These are phyloP conservation scores for Brassica carinata DNA, from an alignment of 345 rosid species.

Conservation along the genomic window DNA sequence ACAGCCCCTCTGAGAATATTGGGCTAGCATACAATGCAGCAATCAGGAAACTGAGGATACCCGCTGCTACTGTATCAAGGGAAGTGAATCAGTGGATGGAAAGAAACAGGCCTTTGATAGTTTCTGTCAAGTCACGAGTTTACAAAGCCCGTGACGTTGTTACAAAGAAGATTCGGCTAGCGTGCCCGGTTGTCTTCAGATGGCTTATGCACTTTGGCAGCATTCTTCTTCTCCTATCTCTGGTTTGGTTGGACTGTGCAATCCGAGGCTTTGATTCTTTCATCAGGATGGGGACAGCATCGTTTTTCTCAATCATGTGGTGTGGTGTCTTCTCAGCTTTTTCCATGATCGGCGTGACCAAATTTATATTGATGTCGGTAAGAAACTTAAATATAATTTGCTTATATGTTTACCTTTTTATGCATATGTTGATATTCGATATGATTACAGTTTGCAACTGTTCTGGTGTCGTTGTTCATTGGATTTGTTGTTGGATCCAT, in stretches of 20 bases:
- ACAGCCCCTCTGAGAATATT: slow-evolving; percentile 49
- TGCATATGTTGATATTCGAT: slow-evolving; percentile 5
- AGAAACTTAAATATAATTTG: slow-evolving; percentile 35
- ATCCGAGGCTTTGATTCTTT: slow-evolving; percentile 87
- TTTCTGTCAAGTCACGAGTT: slow-evolving; percentile 41
- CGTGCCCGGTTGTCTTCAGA: slow-evolving; percentile 62
- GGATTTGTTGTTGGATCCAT: slow-evolving; percentile 69
- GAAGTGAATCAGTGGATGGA: slow-evolving; percentile 59
- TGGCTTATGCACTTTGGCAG: slow-evolving; percentile 73
- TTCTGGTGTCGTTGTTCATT: slow-evolving; percentile 58
- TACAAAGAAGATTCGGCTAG: slow-evolving; percentile 51
- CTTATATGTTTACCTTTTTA: slow-evolving; percentile 6
- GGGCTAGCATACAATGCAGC: slow-evolving; percentile 49
- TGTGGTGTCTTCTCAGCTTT: slow-evolving; percentile 79
- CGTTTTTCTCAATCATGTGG: slow-evolving; percentile 85
- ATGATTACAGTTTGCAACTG: slow-evolving; percentile 59
- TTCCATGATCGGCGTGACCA: slow-evolving; percentile 76
- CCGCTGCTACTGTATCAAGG: slow-evolving; percentile 42
- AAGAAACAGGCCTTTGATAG: slow-evolving; percentile 58
- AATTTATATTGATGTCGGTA: slow-evolving; percentile 73
- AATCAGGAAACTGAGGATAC: slow-evolving; percentile 52
- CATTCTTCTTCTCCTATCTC: slow-evolving; percentile 64
- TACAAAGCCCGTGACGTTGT: slow-evolving; percentile 52
- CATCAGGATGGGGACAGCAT: slow-evolving; percentile 80
- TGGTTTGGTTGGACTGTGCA: slow-evolving; percentile 90